These are phyloP conservation scores for Choiromyces venosus DNA, from an alignment of 495 filamentous ascomycete species.

Conservation along the genomic window DNA sequence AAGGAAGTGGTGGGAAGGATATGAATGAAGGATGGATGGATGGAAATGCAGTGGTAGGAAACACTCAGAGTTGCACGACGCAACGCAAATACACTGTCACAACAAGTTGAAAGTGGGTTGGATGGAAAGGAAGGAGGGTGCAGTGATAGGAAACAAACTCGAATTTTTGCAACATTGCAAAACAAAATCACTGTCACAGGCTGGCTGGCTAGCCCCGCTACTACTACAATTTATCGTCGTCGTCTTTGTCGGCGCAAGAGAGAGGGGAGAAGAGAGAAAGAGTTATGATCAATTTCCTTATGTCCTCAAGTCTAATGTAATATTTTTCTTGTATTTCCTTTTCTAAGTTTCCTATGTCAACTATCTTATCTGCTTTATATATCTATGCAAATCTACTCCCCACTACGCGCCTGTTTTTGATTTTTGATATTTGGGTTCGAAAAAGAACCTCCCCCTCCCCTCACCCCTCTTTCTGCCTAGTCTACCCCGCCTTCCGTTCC, in stretches of 20 bases:
- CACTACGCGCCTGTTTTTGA: not conserved
- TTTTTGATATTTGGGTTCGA: too few species aligned
- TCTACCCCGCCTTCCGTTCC: not conserved
- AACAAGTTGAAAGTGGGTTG: not conserved
- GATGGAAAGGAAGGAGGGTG: not conserved
- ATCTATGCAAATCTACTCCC: not conserved
- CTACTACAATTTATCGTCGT: not conserved
- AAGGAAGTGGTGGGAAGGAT: not conserved
- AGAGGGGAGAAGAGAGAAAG: not conserved
- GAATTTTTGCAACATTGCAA: constrained; percentile 1
- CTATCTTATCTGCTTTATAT: too few species aligned
- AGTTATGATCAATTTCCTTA: not conserved
- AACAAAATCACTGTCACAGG: constrained; percentile 1
- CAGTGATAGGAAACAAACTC: not conserved
- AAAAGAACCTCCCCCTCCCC: not conserved
- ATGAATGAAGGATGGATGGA: not conserved
- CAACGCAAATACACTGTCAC: not conserved
- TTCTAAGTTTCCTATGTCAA: not conserved
- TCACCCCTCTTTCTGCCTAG: too few species aligned
- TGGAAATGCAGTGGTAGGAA: not conserved
- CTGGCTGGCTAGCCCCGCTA: not conserved
- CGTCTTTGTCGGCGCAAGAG: not conserved
- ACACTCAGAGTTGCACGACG: not conserved
- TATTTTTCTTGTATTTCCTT: constrained; percentile 1
- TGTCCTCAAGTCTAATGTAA: not conserved